Evolutionary conservation across 805 yeast genomes (phyloP).

Genomic region (Metschnikowia gruessii): DNA sequence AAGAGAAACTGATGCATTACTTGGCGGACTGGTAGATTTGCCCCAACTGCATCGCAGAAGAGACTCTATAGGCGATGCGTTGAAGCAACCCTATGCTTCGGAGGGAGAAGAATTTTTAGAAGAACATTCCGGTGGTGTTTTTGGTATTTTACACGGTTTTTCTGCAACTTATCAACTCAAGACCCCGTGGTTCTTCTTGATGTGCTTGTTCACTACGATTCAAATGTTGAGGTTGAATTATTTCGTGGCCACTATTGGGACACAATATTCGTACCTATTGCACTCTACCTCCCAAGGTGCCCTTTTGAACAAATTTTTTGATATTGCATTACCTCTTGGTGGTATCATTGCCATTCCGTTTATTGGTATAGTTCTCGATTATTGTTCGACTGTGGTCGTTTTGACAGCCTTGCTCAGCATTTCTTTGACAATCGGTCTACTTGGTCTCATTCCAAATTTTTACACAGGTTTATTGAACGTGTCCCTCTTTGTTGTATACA

Average conservation of each 20-base stretch:
- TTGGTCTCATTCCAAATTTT: slow-evolving; percentile 45
- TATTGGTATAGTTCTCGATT: slow-evolving; percentile 50
- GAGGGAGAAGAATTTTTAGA: slow-evolving; percentile 44
- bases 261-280: slow-evolving; percentile 51
- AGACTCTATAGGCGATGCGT: slow-evolving; percentile 56
- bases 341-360: slow-evolving; percentile 55
- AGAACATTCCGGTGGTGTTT: slow-evolving; percentile 43
- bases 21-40: slow-evolving; percentile 13
- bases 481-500: slow-evolving; percentile 47
- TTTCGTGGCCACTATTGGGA: slow-evolving; percentile 55
- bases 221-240: slow-evolving; percentile 57
- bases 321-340: slow-evolving; percentile 54
- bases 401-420: slow-evolving; percentile 38
- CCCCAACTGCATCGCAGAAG: slow-evolving; percentile 29
- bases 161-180: slow-evolving; percentile 48
- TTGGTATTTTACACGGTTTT: slow-evolving; percentile 54
- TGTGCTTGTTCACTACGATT: slow-evolving; percentile 50
- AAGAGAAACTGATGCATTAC: slow-evolving; percentile 27
- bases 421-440: slow-evolving; percentile 45
- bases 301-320: slow-evolving; percentile 46
- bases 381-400: slow-evolving; percentile 46
- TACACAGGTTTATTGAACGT: slow-evolving; percentile 45
- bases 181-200: slow-evolving; percentile 51
- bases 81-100: slow-evolving; percentile 50
- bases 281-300: slow-evolving; percentile 38